Conservation (phyloP, 164 flowering plant genomes). For the Hamamelis virginiana region DNA sequence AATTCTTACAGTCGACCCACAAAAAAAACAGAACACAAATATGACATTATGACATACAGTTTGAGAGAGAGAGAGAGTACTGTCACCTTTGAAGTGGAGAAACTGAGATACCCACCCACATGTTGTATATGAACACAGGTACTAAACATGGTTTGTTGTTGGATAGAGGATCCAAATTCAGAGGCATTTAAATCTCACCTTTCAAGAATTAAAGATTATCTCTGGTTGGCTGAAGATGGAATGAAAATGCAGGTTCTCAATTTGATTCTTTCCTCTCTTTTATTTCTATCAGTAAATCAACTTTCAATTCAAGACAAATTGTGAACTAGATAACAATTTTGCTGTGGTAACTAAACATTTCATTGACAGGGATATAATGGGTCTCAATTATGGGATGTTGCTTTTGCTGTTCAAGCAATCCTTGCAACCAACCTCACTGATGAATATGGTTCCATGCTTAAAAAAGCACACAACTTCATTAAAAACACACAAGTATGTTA, state of each 20-base stretch:
- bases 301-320: too few relatives aligned
- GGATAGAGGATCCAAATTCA: conserved; percentile 50
- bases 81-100: neutral
- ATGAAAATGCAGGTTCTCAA: conserved; percentile 55
- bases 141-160: conserved; percentile 45
- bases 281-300: too few relatives aligned
- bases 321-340: too few relatives aligned
- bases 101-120: neutral
- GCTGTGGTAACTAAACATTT: too few relatives aligned
- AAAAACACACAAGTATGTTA: conserved; percentile 32
- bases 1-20: too few relatives aligned
- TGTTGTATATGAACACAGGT: conserved; percentile 20
- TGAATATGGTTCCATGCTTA: conserved; percentile 30
- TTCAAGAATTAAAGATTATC: conserved; percentile 42
- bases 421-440: conserved; percentile 21
- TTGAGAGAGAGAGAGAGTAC: neutral
- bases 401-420: conserved; percentile 35
- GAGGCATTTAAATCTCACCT: conserved; percentile 35
- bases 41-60: too few relatives aligned
- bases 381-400: conserved; percentile 40
- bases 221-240: conserved; percentile 61
- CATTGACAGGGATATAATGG: conserved; percentile 34
- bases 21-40: too few relatives aligned
- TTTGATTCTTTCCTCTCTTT: too few relatives aligned
- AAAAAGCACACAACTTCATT: conserved; percentile 33